phyloP scores from a whole-genome alignment of 2,329 filamentous ascomycete genomes.

The Penicillium capsulatum region DNA sequence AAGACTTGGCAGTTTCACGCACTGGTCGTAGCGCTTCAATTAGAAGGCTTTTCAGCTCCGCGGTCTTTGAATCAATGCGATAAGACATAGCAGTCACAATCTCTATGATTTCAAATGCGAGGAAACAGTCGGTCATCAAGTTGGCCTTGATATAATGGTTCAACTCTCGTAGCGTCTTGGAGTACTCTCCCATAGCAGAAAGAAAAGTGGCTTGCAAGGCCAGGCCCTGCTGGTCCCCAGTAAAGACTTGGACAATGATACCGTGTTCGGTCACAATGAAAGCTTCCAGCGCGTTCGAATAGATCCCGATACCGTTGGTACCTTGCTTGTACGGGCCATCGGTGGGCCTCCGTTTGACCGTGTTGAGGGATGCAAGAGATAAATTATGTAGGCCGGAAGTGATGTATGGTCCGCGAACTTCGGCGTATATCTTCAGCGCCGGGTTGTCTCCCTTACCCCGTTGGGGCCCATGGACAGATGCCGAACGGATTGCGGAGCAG shows the following conservation, averaged over 20 bases:
- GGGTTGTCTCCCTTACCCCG: conserved; percentile 58
- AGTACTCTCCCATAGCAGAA: conserved; percentile 72
- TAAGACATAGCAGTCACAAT: conserved; percentile 77
- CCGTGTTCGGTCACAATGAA: conserved; percentile 87
- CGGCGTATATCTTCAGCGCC: conserved; percentile 77
- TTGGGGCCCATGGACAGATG: conserved; percentile 51
- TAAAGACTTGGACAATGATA: conserved; percentile 82
- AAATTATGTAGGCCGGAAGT: conserved; percentile 76
- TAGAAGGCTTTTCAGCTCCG: conserved; percentile 77
- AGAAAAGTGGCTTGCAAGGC: conserved; percentile 78
- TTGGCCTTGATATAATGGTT: conserved; percentile 86
- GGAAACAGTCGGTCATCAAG: conserved; percentile 83
- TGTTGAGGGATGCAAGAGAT: conserved; percentile 78
- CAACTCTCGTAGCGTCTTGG: conserved; percentile 79
- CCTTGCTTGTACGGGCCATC: conserved; percentile 83
- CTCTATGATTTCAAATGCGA: conserved; percentile 93
- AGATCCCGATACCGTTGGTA: conserved; percentile 86
- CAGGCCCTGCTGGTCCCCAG: conserved; percentile 74
- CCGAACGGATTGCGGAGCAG: conserved; percentile 68
- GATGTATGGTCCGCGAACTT: conserved; percentile 83
- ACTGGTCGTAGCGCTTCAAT: conserved; percentile 84
- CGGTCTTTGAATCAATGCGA: conserved; percentile 74
- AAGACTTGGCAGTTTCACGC: conserved; percentile 84
- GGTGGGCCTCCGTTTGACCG: conserved; percentile 68
- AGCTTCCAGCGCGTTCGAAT: conserved; percentile 80